Evolutionary conservation across 176 grass and related monocot species (phyloP), one percentile per base, ranked within the genome.

Genomic region (Oryza meridionalis): DNA sequence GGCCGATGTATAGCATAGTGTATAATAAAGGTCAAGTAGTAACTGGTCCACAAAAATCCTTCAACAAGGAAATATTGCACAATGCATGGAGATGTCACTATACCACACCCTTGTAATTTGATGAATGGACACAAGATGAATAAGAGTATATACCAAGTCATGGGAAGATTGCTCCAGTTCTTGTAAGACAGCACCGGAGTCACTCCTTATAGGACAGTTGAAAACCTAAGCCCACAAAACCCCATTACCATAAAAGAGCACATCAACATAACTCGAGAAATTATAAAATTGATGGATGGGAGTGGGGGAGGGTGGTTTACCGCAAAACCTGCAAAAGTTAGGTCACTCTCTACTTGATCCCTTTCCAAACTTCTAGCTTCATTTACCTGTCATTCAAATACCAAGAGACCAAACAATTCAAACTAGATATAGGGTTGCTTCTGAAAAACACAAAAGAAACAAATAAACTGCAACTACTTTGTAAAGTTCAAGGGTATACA

Each of bases 301-400:
- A 46, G 31, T 16, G 27, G 33, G 71, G 63, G 33, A 72, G 63
- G 22, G 9, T 72, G 44, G 64, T 84, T 86, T 96, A 99, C 96
- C 62, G 93, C 91, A 92, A 99, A 99, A 90, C 93, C 93, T 94
- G 93, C 91, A 90, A 96, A 99, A 67, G 88, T 87, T 75, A 99
- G 85, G 49, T 86, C 91, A 76, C 73, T 90, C 79, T 99, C 96
- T 45, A 96, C 93, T 65, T 85, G 70, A 85, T 94, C 96, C 86
- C 96, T 96, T 64, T 99, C 96, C 84, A 99, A 69, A 85, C 67
- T 90, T 84, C 96, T 99, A 86, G 91, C 96, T 86, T 99, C 96
- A 86, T 86, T 99, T 65, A 99, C 96, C 96, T 99, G 88, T 83
- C 82, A 77, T 65, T 58, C n/a, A 88, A 86, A 88, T 2, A 67